Base-by-base conservation (phyloP, 192 early-diverging fungal species). In the Backusella circina region DNA sequence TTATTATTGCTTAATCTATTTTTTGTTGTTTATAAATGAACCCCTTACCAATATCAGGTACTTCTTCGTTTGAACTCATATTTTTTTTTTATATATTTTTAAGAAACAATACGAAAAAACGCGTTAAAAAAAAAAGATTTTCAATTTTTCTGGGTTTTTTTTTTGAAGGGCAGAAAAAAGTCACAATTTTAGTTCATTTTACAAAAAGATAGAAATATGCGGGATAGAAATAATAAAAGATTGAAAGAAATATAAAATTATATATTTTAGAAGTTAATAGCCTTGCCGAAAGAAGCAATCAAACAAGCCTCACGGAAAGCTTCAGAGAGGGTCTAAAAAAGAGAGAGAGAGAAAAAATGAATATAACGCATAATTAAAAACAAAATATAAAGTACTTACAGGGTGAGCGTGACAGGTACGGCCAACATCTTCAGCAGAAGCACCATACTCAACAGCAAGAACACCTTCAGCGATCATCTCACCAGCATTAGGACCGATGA, bases 381-480 rank as follows among this genome's bases (percentile, higher is more conserved):
- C 47, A 21, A 30, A 37, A 28, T 3, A 35, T 33, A 26, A 39
- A 13, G 31, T 13, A 82, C 81, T 82, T 72, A 86, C 84, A 18
- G 96, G 96, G 83, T 99, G 96, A 39, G 96, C 97, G 83, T 99
- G 96, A 86, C 93, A 96, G 44, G 96, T 98, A 75, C 97, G 93
- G 28, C 95, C 97, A 86, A 99, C 92, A 83, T 99, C 97, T 86
- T 99, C 97, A 70, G 92, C 91, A 57, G 94, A 96, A n/a, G 96
- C 97, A 75, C 96, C 96, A 82, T 99, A 99, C 84, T 99, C 97
- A 87, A 99, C 93, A 70, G 96, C 98, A 54, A 99, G 85, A 65
- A 93, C 95, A 71, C 95, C 96, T 88, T 99, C 98, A 73, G 95
- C 95, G 83, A 99, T 97, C 96, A 99, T 96, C 85, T 99, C 98